These are phyloP conservation scores for Elaeis guineensis DNA, from an alignment of 176 grass and related monocot genomes.

Conservation along the genomic window DNA sequence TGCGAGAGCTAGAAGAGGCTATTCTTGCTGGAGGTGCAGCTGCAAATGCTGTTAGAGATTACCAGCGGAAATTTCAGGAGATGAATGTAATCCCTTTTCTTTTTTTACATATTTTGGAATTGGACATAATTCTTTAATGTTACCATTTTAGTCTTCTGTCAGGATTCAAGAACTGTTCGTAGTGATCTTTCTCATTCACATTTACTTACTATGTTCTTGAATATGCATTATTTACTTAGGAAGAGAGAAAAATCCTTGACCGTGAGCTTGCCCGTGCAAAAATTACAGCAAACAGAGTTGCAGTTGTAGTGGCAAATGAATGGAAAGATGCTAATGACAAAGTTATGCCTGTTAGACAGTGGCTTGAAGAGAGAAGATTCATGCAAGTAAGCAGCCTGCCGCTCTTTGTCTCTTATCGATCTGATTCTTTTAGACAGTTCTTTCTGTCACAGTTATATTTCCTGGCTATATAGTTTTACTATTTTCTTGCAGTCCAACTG, in stretches of 20 bases:
- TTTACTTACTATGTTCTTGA: conserved; percentile 3
- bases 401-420: not conserved
- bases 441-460: too few species aligned
- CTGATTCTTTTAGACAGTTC: too few species aligned
- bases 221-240: conserved; percentile 38
- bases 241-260: conserved; percentile 77
- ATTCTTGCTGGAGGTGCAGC: conserved; percentile 86
- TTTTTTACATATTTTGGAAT: not conserved
- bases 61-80: conserved; percentile 93
- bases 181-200: not conserved
- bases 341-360: conserved; percentile 99
- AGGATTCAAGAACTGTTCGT: not conserved
- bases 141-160: too few species aligned
- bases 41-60: conserved; percentile 98
- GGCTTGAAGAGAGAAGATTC: conserved; percentile 98
- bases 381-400: conserved; percentile 49
- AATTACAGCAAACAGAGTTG: conserved; percentile 90
- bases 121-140: too few species aligned
- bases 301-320: conserved; percentile 96
- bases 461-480: too few species aligned
- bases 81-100: conserved; percentile 65
- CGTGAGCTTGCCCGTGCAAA: conserved; percentile 91
- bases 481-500: too few species aligned
- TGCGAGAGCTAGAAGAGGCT: conserved; percentile 91
- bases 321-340: conserved; percentile 99